These are phyloP conservation scores for Xylariaceae sp. DNA, from an alignment of 2,329 filamentous ascomycete species.

Conservation along the genomic window DNA sequence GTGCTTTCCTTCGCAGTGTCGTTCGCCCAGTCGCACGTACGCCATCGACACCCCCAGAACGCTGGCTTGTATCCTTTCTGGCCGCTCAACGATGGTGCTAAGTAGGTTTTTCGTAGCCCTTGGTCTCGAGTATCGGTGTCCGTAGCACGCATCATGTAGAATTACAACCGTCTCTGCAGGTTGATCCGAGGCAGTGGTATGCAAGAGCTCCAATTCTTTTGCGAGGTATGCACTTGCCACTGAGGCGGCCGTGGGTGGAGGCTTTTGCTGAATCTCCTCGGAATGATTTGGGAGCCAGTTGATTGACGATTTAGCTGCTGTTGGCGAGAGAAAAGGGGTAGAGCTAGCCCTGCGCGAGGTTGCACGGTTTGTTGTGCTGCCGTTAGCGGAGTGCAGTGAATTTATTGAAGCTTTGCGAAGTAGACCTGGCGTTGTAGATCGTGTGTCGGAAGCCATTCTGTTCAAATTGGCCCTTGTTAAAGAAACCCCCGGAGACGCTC, in stretches of 20 bases:
- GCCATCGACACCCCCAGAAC: constrained; percentile 83
- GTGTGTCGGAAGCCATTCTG: constrained; percentile 46
- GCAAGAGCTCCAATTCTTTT: constrained; percentile 70
- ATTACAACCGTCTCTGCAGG: constrained; percentile 76
- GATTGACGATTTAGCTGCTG: constrained; percentile 45
- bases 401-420: constrained; percentile 63
- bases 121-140: constrained; percentile 87
- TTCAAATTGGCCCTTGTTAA: constrained; percentile 42
- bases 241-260: constrained; percentile 54
- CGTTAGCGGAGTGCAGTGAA: constrained; percentile 59
- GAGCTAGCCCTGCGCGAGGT: constrained; percentile 57
- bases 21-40: constrained; percentile 86
- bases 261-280: constrained; percentile 46
- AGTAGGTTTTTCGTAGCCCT: constrained; percentile 75
- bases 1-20: constrained; percentile 73
- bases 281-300: constrained; percentile 36
- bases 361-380: constrained; percentile 44
- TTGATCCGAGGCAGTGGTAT: constrained; percentile 49
- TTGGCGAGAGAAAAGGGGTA: constrained; percentile 52
- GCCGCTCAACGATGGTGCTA: constrained; percentile 86
- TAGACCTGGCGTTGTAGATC: constrained; percentile 56
- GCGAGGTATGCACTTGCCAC: constrained; percentile 73
- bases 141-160: constrained; percentile 92
- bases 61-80: constrained; percentile 85
- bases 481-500: constrained; percentile 51